Percentiles rank a stretch among this genome's conserved stretches.
phyloP scores from a whole-genome alignment of 2,329 filamentous ascomycete species.

The Fusarium pilosicola region DNA sequence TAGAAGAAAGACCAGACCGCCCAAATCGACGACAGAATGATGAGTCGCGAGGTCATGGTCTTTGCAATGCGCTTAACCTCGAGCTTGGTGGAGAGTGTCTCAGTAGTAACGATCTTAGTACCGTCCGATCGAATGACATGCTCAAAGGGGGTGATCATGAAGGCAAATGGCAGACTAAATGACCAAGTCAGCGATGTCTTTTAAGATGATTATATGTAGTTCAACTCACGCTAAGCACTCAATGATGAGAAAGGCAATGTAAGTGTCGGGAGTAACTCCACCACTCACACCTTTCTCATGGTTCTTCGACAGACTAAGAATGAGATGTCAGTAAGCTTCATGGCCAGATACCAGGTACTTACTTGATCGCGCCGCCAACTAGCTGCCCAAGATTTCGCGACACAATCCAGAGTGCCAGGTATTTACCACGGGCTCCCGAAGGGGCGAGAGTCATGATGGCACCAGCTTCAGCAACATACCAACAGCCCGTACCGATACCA shows the following conservation, averaged over 20 bases:
- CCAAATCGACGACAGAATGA: background rate
- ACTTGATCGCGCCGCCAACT: constrained; percentile 12
- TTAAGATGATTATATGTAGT: accelerated
- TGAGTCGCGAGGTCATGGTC: constrained; percentile 13
- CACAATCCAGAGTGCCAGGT: constrained; percentile 43
- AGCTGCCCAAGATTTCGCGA: constrained; percentile 10
- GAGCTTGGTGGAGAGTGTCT: constrained; percentile 6
- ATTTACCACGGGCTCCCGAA: constrained; percentile 57
- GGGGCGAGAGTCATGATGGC: constrained; percentile 60
- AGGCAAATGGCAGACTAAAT: background rate
- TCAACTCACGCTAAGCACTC: constrained; percentile 2
- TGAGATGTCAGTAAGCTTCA: accelerated
- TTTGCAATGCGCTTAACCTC: constrained; percentile 11
- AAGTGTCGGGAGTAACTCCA: constrained; percentile 6
- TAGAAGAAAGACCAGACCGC: constrained; percentile 18
- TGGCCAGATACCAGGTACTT: accelerated
- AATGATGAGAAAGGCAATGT: constrained; percentile 14
- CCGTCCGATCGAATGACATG: constrained; percentile 15
- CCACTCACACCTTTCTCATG: constrained; percentile 6
- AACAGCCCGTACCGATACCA: constrained; percentile 53
- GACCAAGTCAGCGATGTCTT: accelerated
- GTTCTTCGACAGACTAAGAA: background rate
- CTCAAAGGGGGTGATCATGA: constrained; percentile 12
- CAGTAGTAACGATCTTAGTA: constrained; percentile 1
- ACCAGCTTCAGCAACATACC: constrained; percentile 61